These are phyloP conservation scores for Aspergillus alliaceus DNA, from an alignment of 2,329 filamentous ascomycete species.

Conservation along the genomic window DNA sequence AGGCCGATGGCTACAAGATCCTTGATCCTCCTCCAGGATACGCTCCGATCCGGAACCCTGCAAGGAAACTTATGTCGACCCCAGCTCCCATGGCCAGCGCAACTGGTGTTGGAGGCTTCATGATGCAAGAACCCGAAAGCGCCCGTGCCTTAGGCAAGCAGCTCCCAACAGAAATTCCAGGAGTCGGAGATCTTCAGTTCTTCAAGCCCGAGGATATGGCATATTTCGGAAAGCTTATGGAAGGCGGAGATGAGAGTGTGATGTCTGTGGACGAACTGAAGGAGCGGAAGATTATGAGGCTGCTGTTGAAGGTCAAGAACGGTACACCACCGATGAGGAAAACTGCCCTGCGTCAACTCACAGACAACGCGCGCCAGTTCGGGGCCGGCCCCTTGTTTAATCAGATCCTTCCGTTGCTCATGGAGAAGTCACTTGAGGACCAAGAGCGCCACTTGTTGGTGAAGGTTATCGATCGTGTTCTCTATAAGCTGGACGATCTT, in stretches of 20 bases:
- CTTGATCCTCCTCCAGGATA: slow-evolving; percentile 90
- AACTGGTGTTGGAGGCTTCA: slow-evolving; percentile 73
- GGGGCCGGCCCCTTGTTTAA: slow-evolving; percentile 93
- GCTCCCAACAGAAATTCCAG: slow-evolving; percentile 91
- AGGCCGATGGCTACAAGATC: slow-evolving; percentile 84
- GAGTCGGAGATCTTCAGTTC: slow-evolving; percentile 93
- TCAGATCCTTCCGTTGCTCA: slow-evolving; percentile 91
- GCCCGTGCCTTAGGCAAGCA: slow-evolving; percentile 81
- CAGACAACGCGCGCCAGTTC: slow-evolving; percentile 95
- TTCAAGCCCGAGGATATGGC: slow-evolving; percentile 99
- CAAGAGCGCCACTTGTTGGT: slow-evolving; percentile 97
- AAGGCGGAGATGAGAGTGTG: slow-evolving; percentile 86
- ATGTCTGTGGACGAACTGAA: slow-evolving; percentile 95
- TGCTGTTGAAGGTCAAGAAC: slow-evolving; percentile 98
- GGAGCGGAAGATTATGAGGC: slow-evolving; percentile 96
- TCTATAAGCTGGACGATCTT: slow-evolving; percentile 97
- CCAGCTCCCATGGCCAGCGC: slow-evolving; percentile 63
- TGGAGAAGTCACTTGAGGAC: slow-evolving; percentile 97
- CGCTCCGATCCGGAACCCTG: slow-evolving; percentile 74
- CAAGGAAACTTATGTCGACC: slow-evolving; percentile 73
- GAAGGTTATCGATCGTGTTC: slow-evolving; percentile 97
- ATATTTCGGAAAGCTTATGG: slow-evolving; percentile 96
- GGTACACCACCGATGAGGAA: slow-evolving; percentile 98
- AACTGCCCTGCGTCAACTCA: slow-evolving; percentile 93
- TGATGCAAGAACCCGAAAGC: slow-evolving; percentile 95